These are phyloP conservation scores for Aspergillus caelatus DNA, from an alignment of 2,329 filamentous ascomycete species.

Conservation along the genomic window DNA sequence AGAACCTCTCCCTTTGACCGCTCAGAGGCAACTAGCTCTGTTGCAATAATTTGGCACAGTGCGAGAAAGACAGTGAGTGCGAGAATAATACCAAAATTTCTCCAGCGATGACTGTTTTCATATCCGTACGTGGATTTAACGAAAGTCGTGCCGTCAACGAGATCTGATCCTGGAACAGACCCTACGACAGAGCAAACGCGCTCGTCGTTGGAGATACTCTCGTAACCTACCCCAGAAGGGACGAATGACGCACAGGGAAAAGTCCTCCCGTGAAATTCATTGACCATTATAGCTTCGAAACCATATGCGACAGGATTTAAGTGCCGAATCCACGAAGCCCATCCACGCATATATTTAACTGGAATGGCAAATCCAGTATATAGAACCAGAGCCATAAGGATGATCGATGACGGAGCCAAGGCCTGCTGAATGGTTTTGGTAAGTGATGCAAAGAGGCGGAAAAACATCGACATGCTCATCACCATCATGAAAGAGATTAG, in stretches of 20 bases:
- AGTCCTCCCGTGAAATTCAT: constrained; percentile 71
- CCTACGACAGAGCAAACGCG: constrained; percentile 62
- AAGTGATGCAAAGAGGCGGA: constrained; percentile 73
- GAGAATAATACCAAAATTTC: constrained; percentile 68
- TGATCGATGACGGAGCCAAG: constrained; percentile 54
- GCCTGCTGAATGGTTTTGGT: constrained; percentile 65
- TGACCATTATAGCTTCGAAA: constrained; percentile 78
- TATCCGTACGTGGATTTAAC: constrained; percentile 60
- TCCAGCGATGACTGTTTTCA: constrained; percentile 61
- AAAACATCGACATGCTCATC: constrained; percentile 78
- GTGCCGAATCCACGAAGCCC: constrained; percentile 80
- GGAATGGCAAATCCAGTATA: constrained; percentile 49
- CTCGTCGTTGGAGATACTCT: constrained; percentile 30
- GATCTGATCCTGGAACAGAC: constrained; percentile 53
- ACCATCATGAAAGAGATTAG: constrained; percentile 73
- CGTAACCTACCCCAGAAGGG: constrained; percentile 46
- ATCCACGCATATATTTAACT: constrained; percentile 66
- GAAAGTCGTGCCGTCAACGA: constrained; percentile 62
- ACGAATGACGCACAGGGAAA: constrained; percentile 55
- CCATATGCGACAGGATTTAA: constrained; percentile 75
- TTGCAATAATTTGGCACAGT: constrained; percentile 54
- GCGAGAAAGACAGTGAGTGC: constrained; percentile 64
- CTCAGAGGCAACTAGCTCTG: constrained; percentile 44
- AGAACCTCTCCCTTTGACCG: constrained; percentile 12
- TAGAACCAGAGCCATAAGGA: constrained; percentile 43